These are phyloP conservation scores for Acer yangbiense DNA, from an alignment of 345 rosid species.

Conservation along the genomic window DNA sequence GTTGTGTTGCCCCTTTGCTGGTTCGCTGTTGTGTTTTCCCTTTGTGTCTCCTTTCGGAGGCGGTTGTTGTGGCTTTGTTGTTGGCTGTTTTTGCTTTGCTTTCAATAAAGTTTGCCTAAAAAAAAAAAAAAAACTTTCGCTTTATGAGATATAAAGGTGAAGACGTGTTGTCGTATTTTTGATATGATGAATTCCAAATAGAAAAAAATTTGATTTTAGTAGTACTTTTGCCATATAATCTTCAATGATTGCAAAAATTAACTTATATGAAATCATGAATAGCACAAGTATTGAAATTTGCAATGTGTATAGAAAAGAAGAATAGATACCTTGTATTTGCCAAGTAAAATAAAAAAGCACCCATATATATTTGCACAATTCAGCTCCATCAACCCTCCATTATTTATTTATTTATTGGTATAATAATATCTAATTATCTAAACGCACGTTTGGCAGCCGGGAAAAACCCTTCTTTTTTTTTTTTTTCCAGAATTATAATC, in stretches of 20 bases:
- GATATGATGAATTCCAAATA: background rate
- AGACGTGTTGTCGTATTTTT: background rate
- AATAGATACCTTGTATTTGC: background rate
- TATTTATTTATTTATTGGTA: too few relatives aligned
- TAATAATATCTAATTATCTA: background rate
- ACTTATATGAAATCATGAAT: background rate
- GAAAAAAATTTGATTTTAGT: background rate
- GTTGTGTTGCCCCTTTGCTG: too few relatives aligned
- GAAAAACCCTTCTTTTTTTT: background rate
- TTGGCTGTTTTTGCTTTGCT: too few relatives aligned
- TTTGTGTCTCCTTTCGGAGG: too few relatives aligned
- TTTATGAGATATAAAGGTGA: background rate
- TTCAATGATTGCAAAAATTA: background rate
- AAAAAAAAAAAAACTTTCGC: background rate
- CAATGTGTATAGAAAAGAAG: background rate
- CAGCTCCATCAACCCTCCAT: background rate
- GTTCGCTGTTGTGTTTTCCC: too few relatives aligned
- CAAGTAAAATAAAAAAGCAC: background rate
- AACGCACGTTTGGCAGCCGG: background rate
- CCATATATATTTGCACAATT: background rate
- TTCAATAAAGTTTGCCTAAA: too few relatives aligned
- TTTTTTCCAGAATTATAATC: background rate
- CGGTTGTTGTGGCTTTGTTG: too few relatives aligned
- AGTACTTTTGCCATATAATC: constrained; percentile 8
- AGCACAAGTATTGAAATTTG: background rate